A percentile compares a stretch with the other conserved stretches of the same genome.
phyloP scores from a whole-genome alignment of 306 rosid genomes.

The Rubus idaeus region DNA sequence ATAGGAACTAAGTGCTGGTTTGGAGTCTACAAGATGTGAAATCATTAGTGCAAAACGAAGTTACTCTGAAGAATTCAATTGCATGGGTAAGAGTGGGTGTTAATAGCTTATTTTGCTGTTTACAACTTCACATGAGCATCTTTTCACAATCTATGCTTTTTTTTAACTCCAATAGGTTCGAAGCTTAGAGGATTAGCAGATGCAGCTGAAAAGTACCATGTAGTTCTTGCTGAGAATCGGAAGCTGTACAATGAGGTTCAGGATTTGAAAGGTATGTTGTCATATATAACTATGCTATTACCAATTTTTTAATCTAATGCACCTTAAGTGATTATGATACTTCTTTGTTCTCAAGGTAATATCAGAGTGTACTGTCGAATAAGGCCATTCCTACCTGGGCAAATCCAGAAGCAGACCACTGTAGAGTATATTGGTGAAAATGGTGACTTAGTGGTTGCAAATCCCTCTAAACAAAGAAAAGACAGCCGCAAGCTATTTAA shows the following conservation, averaged over 20 bases:
- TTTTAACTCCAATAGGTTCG: slow-evolving; percentile 38
- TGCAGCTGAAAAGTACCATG: slow-evolving; percentile 86
- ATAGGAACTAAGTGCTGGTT: slow-evolving; percentile 61
- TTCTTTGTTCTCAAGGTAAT: slow-evolving; percentile 57
- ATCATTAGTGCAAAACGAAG: slow-evolving; percentile 59
- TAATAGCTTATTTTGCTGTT: slow-evolving; percentile 16
- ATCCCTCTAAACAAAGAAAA: slow-evolving; percentile 90
- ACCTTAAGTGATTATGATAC: slow-evolving; percentile 23
- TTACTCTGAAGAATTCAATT: slow-evolving; percentile 64
- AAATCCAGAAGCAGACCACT: slow-evolving; percentile 71
- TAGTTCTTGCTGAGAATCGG: slow-evolving; percentile 80
- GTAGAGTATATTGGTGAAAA: slow-evolving; percentile 84
- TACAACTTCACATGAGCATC: slow-evolving; percentile 2
- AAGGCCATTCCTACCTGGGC: slow-evolving; percentile 96
- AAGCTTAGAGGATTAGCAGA: slow-evolving; percentile 85
- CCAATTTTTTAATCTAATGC: slow-evolving; percentile 9
- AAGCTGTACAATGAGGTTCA: slow-evolving; percentile 93
- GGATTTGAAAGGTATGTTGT: slow-evolving; percentile 78
- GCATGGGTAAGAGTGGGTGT: slow-evolving; percentile 62
- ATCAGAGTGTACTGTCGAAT: slow-evolving; percentile 95
- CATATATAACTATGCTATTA: neutral
- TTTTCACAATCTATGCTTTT: slow-evolving; percentile 24
- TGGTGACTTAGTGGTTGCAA: slow-evolving; percentile 78
- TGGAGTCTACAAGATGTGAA: slow-evolving; percentile 67
- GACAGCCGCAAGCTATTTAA: slow-evolving; percentile 75